Evolutionary conservation across 2,329 filamentous ascomycete genomes (phyloP).

Genomic region (Colletotrichum sp.): DNA sequence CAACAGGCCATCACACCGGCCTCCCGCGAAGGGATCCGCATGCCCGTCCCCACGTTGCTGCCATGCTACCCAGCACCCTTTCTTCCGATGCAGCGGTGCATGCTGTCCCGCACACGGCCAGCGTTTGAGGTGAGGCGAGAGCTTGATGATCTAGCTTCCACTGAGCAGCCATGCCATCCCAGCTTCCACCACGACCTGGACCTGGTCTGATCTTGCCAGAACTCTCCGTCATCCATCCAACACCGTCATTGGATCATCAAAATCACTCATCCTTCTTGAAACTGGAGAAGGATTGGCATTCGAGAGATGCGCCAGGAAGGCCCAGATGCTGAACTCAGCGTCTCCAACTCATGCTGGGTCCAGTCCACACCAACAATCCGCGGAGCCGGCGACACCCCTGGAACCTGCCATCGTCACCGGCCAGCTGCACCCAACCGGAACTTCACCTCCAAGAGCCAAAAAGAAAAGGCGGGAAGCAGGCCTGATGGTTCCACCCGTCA

Average conservation of each 20-base stretch:
- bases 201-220: neutral
- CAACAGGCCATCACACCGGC: neutral
- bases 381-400: neutral
- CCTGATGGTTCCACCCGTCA: neutral
- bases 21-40: neutral
- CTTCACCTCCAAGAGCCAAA: neutral
- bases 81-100: neutral
- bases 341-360: neutral
- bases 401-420: neutral
- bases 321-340: neutral
- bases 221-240: neutral
- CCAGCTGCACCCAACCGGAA: neutral
- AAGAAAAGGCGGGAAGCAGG: neutral
- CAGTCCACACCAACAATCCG: neutral
- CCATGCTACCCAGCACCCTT: neutral
- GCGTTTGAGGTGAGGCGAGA: neutral
- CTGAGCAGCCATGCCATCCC: neutral
- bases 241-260: neutral
- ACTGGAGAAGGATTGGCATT: neutral
- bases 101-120: neutral
- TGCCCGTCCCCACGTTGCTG: neutral
- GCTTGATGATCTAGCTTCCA: neutral
- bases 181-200: neutral
- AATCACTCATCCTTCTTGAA: neutral
- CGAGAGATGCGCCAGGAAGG: neutral